Evolutionary conservation across 1,284 basidiomycete species (phyloP).

Genomic region (Mycena citricolor): DNA sequence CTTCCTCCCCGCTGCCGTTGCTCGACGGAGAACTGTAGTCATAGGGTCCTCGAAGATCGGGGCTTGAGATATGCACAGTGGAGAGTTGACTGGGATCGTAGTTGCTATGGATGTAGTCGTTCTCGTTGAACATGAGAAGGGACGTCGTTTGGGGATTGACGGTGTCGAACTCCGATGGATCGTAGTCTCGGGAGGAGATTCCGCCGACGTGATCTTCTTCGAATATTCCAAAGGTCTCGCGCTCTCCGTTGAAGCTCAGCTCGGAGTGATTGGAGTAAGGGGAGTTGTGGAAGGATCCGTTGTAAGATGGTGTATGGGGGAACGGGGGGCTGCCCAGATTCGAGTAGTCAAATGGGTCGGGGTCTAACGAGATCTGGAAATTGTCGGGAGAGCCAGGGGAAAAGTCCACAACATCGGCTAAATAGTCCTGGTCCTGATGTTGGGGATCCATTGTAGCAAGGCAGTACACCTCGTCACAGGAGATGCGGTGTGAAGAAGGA

Average conservation of each 20-base stretch:
- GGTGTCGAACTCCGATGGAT: slow-evolving; percentile 66
- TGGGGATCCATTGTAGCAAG: slow-evolving; percentile 16
- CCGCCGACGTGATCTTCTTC: slow-evolving; percentile 36
- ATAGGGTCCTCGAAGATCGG: slow-evolving; percentile 27
- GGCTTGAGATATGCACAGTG: slow-evolving; percentile 20
- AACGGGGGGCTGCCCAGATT: slow-evolving; percentile 23
- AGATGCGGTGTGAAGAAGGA: slow-evolving; percentile 16
- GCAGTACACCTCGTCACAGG: slow-evolving; percentile 15
- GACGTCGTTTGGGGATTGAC: slow-evolving; percentile 47
- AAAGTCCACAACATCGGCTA: slow-evolving; percentile 14
- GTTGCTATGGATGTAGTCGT: slow-evolving; percentile 45
- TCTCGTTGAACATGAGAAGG: slow-evolving; percentile 58
- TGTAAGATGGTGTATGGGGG: slow-evolving; percentile 35
- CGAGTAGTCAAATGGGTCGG: slow-evolving; percentile 10
- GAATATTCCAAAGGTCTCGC: slow-evolving; percentile 42
- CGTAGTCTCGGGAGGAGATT: slow-evolving; percentile 47
- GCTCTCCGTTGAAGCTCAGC: slow-evolving; percentile 53
- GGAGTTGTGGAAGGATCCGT: slow-evolving; percentile 53
- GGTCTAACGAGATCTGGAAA: slow-evolving; percentile 17
- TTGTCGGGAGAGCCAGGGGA: slow-evolving; percentile 3
- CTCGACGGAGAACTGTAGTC: slow-evolving; percentile 70
- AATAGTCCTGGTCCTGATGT: slow-evolving; percentile 21
- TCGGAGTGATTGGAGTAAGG: slow-evolving; percentile 69
- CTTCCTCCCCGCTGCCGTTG: slow-evolving; percentile 45
- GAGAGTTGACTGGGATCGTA: slow-evolving; percentile 31